These are phyloP conservation scores for Pholiota molesta DNA, from an alignment of 768 basidiomycete genomes.

Conservation along the genomic window DNA sequence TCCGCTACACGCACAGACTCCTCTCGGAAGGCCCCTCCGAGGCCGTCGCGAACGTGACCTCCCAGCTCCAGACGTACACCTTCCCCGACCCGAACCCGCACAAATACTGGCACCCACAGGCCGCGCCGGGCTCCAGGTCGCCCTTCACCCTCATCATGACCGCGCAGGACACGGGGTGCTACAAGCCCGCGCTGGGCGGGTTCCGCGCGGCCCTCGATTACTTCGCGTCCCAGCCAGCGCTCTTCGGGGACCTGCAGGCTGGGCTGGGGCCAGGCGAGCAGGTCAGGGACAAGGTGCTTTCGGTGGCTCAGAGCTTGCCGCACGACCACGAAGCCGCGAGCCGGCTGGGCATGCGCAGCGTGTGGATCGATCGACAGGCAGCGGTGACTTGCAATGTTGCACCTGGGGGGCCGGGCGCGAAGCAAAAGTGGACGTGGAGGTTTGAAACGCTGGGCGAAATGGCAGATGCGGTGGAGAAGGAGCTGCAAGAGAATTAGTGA, in stretches of 20 bases:
- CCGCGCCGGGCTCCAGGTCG: conserved; percentile 46
- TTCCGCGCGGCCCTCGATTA: conserved; percentile 53
- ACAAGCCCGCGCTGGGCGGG: conserved; percentile 66
- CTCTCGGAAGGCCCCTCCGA: conserved; percentile 46
- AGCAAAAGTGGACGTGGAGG: conserved; percentile 47
- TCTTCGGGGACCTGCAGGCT: conserved; percentile 33
- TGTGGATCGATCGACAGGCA: conserved; percentile 67
- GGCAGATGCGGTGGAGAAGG: conserved; percentile 58
- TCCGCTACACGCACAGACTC: conserved; percentile 57
- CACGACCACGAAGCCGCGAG: conserved; percentile 72
- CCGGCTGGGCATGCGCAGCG: conserved; percentile 54
- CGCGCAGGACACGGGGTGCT: conserved; percentile 72
- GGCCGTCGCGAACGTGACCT: conserved; percentile 13
- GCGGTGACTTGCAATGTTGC: conserved; percentile 47
- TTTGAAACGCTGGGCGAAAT: conserved; percentile 65
- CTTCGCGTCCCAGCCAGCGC: conserved; percentile 39
- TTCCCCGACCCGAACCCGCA: conserved; percentile 35
- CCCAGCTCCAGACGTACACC: conserved; percentile 31
- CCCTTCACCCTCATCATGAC: conserved; percentile 70
- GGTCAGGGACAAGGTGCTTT: conserved; percentile 53
- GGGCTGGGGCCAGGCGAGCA: conserved; percentile 26
- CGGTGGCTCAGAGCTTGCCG: conserved; percentile 67
- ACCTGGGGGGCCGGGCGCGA: conserved; percentile 27
- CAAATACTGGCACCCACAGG: conserved; percentile 47
- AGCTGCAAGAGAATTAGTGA: conserved; percentile 18